A percentile compares a stretch with the other conserved stretches of the same genome.
phyloP scores from a whole-genome alignment of 352 stramenopile species.

The Globisporangium mamillatum region DNA sequence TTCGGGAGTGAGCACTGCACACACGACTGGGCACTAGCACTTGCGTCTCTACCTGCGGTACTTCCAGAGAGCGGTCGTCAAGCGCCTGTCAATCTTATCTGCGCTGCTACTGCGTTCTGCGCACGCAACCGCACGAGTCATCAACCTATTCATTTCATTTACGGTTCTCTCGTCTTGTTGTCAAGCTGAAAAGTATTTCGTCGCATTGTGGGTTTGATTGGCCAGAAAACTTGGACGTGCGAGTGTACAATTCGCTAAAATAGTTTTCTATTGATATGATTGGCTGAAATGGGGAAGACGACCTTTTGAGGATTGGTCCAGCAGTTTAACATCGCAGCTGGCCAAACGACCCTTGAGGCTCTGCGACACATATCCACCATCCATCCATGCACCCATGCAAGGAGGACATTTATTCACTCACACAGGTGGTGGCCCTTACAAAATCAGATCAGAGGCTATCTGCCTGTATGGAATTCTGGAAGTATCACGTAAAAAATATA shows the following conservation, averaged over 20 bases:
- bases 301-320: conserved; percentile 3
- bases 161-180: neutral
- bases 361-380: neutral
- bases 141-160: neutral
- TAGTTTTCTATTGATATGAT: neutral
- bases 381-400: neutral
- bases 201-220: neutral
- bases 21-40: no score
- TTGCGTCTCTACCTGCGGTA: neutral
- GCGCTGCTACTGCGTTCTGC: neutral
- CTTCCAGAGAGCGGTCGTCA: neutral
- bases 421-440: no score
- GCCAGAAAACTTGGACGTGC: neutral
- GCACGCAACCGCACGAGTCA: neutral
- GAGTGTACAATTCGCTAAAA: neutral
- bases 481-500: neutral
- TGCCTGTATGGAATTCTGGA: neutral
- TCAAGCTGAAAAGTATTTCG: neutral
- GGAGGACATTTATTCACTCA: no score
- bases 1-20: conserved; percentile 10
- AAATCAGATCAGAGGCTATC: no score
- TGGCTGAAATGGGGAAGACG: conserved; percentile 6
- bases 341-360: neutral
- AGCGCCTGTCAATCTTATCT: neutral
- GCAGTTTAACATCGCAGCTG: neutral